Base-by-base conservation (phyloP, 140 eudicot species). In the Flaveria floridana region DNA sequence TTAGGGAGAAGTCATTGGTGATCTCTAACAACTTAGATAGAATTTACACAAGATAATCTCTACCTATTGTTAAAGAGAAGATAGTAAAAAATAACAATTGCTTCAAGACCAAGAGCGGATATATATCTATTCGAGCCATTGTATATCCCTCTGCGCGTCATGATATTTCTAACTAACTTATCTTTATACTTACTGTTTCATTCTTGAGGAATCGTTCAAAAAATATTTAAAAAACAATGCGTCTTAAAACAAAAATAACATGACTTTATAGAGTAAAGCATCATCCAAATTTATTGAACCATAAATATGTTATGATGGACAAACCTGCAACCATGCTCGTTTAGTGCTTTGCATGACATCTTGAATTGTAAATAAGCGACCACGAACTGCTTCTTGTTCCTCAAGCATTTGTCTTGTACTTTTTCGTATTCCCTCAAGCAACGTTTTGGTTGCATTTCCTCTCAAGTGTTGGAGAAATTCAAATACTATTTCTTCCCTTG, bases 381-480 rank as follows among this genome's bases (percentile, higher is more conserved):
- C 99, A 72, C 99, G 96, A 72, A 88, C 99, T 13, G 99, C 99
- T 84, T 94, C 99, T 87, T 94, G 99, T 81, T 94, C 99, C 56
- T 88, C 97, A 48, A 94, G 85, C 99, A 94, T 94, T 80, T 94
- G 85, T 64, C 99, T 62, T 2, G 97, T 88, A 78, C 97, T 90
- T 85, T 85, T 94, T 71, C 84, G 81, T 57, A 88, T 85, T 48
- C 96, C 88, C 6, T 90, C 99, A 15, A 94, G 87, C 73, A 90
- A 64, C 30, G 46, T 74, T 82, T 76, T 94, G 3, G 99, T 79
- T 71, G 84, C 71, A 70, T 81, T 86, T 75, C 99, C 99, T 75
- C 75, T 84, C 44, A 93, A 78, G 70, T 90, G 99, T 67, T 90
- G 99, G 47, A 88, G 89, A 86, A 94, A 96, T 87, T 94, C 99